These are phyloP conservation scores for Leptographium lundbergii DNA, from an alignment of 2,329 filamentous ascomycete species.

Conservation along the genomic window DNA sequence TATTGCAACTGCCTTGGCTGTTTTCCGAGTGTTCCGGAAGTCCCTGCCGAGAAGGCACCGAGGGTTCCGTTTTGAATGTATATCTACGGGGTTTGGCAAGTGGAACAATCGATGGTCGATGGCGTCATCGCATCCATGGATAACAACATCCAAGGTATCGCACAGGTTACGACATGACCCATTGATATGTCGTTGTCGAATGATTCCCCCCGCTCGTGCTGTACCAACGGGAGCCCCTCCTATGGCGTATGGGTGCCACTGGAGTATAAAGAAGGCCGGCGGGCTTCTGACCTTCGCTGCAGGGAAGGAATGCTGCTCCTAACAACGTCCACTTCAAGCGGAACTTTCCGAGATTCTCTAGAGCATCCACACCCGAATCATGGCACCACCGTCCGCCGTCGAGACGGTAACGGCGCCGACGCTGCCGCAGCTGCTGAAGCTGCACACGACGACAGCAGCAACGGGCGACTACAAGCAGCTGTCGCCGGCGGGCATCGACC, in stretches of 20 bases:
- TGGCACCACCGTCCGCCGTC: background rate
- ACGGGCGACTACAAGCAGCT: slow-evolving; percentile 15
- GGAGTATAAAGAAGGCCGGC: background rate
- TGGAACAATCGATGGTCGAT: too few species aligned
- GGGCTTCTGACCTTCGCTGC: background rate
- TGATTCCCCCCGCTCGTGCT: background rate
- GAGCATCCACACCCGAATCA: background rate
- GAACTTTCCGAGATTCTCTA: background rate
- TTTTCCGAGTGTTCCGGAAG: too few species aligned
- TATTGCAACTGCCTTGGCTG: too few species aligned
- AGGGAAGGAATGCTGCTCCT: background rate
- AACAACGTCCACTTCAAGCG: background rate
- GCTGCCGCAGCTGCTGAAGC: slow-evolving; percentile 12
- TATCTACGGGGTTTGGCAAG: too few species aligned
- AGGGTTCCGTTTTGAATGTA: too few species aligned
- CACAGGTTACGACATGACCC: background rate
- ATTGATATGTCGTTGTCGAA: background rate
- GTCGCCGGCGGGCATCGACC: slow-evolving; percentile 7
- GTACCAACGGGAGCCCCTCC: background rate
- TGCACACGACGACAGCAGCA: slow-evolving; percentile 24
- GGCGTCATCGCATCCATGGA: too few species aligned
- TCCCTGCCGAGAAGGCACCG: too few species aligned
- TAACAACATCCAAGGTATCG: too few species aligned
- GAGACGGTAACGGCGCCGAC: slow-evolving; percentile 13
- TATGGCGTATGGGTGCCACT: background rate